Evolutionary conservation across 1,139 yeast species (phyloP), one percentile per base, ranked within the genome.

Genomic region (Magnusiomyces ingens): DNA sequence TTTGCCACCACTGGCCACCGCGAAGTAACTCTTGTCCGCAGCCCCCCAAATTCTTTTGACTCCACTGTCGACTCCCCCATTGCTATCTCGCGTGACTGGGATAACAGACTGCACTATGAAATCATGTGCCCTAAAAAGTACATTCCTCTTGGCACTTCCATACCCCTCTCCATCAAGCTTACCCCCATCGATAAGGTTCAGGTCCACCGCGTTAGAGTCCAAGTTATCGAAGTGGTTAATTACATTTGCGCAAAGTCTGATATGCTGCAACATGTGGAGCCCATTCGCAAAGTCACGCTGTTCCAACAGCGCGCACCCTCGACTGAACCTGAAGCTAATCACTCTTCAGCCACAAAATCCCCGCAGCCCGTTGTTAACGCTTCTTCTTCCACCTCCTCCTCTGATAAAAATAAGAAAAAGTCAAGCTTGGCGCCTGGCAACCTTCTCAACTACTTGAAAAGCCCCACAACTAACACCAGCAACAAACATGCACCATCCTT

Each of bases 41-140:
- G 87, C 0, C 96, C 96, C 0, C 96, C 96, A 0, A 78, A 82
- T n/a, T 77, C 78, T 59, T 88, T 90, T 1, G 67, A 67, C 32
- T 75, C 81, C 37, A 80, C 89, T 0, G 79, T 85, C 3, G 86
- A 86, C 65, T 87, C 85, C 63, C 95, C 96, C 0, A 80, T 90
- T 36, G 86, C 84, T 65, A 89, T 90, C 32, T 86, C 87, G 62
- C 77, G 93, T 55, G 77, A 83, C 2, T 90, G 97, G 96, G 85
- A 85, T 62, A 84, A 87, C 58, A 70, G 93, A 0, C 72, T 90
- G 45, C 85, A 84, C 57, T 90, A 90, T 67, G 87, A 86, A 59
- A 79, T 90, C 38, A 79, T 89, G 0, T 77, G 89, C 55, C 95
- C 95, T 0, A 78, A 79, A 58, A 88, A 89, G 62, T 88, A 79